Conservation (phyloP, 2,329 filamentous ascomycete species). For the Colletotrichum noveboracense region DNA sequence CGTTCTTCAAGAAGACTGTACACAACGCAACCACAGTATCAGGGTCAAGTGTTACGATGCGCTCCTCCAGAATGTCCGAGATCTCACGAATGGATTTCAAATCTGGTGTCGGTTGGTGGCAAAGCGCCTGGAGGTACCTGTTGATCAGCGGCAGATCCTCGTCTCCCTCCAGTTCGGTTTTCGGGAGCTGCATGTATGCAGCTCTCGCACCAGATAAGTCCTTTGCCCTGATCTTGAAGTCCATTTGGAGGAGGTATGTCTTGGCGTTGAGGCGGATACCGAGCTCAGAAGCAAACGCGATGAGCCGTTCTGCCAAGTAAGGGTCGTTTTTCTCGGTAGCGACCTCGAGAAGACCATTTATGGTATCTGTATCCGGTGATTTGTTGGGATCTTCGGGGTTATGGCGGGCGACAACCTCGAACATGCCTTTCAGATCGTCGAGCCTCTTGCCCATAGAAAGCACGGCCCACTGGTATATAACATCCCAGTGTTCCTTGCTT, state of each 20-base stretch:
- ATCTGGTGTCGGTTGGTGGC: conserved; percentile 62
- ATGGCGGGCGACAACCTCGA: conserved; percentile 66
- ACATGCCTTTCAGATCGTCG: conserved; percentile 76
- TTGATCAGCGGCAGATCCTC: conserved; percentile 72
- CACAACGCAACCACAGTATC: conserved; percentile 78
- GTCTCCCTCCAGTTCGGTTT: conserved; percentile 51
- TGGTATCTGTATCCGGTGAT: conserved; percentile 69
- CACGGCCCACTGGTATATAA: conserved; percentile 77
- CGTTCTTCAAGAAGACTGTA: conserved; percentile 73
- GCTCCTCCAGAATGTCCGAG: conserved; percentile 74
- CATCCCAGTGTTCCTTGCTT: conserved; percentile 69
- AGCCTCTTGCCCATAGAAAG: conserved; percentile 71
- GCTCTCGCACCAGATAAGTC: conserved; percentile 74
- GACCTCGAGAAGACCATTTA: conserved; percentile 78
- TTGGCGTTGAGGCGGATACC: conserved; percentile 70
- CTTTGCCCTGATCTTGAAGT: conserved; percentile 74
- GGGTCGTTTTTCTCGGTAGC: conserved; percentile 74
- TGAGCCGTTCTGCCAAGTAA: conserved; percentile 75
- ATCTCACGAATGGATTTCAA: conserved; percentile 77
- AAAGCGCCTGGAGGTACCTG: conserved; percentile 73
- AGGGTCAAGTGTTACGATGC: conserved; percentile 71
- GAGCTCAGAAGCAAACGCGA: conserved; percentile 69
- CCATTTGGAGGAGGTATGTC: conserved; percentile 77
- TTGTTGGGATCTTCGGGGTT: conserved; percentile 50
- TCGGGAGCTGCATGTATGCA: conserved; percentile 68